Evolutionary conservation across 1,284 basidiomycete species (phyloP).

Genomic region (Lignosus rhinocerotis): DNA sequence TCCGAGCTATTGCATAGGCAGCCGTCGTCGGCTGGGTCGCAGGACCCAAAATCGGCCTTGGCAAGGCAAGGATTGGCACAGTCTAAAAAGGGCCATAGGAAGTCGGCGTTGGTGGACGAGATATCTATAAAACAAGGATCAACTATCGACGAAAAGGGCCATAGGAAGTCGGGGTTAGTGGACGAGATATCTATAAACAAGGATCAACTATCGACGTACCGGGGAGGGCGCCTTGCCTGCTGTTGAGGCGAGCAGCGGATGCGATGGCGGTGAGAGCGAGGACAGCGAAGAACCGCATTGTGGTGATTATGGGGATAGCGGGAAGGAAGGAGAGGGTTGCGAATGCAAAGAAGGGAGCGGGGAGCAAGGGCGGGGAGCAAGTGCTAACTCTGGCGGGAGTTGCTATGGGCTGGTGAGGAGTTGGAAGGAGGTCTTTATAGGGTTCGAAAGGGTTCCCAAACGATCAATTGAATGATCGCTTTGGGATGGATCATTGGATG

Average conservation of each 20-base stretch:
- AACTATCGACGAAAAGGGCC: constrained; percentile 56
- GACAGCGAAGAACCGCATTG: constrained; percentile 57
- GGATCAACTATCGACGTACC: constrained; percentile 32
- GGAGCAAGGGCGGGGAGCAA: constrained; percentile 12
- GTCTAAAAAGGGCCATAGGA: constrained; percentile 48
- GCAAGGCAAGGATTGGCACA: no score
- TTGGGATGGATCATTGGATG: no score
- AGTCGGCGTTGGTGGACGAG: background rate
- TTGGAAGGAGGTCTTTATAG: constrained; percentile 20
- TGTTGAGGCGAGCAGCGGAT: constrained; percentile 34
- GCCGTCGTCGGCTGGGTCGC: constrained; percentile 42
- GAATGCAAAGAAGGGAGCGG: constrained; percentile 22
- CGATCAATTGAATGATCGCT: constrained; percentile 13
- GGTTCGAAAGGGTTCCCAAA: constrained; percentile 1
- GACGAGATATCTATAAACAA: background rate
- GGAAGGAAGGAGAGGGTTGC: constrained; percentile 21
- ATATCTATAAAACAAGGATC: no score
- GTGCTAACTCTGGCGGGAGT: constrained; percentile 26
- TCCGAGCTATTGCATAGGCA: constrained; percentile 52
- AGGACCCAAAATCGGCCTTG: constrained; percentile 39
- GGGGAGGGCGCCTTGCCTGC: constrained; percentile 38
- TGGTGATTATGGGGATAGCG: constrained; percentile 24
- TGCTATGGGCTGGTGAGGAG: constrained; percentile 17
- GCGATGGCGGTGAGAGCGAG: constrained; percentile 43
- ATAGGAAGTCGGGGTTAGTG: background rate